Evolutionary conservation across 352 stramenopile species (phyloP), one percentile per base, ranked within the genome.

Genomic region (Pythium vanterpoolii): DNA sequence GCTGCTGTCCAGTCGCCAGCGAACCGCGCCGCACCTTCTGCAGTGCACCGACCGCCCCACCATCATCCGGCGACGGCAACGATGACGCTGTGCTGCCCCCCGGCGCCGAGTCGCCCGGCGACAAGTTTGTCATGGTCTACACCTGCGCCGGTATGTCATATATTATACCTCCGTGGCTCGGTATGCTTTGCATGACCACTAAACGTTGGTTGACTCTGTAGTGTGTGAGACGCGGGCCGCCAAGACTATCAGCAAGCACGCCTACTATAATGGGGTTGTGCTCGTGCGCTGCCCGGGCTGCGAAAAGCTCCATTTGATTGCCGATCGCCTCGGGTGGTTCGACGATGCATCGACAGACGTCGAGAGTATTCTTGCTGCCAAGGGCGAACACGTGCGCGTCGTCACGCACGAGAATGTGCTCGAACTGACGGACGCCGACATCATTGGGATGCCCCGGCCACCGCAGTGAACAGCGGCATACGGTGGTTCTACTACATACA

Each of bases 261-360:
- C 96, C 4, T 99, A 99, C 79, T 80, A 96, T 63, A 88, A 98
- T 51, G 97, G 97, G 23, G 96, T 99, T 45, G 97, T 99, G 50
- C 72, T 99, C 48, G 95, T 99, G 30, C 83, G 90, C 39, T 99
- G 97, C 66, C 97, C 97, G 2, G 89, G 89, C 26, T 99, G 97
- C 77, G 66, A 98, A 68, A 99, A 99, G 69, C 72, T 98, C n/a
- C 97, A 99, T 76, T 76, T 99, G 8, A 97, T 99, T 57, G 97
- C 97, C 4, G 97, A 99, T 72, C 70, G 86, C 2, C 69, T 98
- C 26, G 91, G 93, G 48, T 98, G 85, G 80, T 98, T 98, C 50
- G 90, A 97, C 43, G 90, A 98, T 65, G 86, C 93, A 13, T 85
- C 74, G 3, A 91, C 77, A 16, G 90, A 98, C 66, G 80, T 98